Evolutionary conservation across 1,139 yeast genomes (phyloP).

Genomic region (Diutina rugosa): DNA sequence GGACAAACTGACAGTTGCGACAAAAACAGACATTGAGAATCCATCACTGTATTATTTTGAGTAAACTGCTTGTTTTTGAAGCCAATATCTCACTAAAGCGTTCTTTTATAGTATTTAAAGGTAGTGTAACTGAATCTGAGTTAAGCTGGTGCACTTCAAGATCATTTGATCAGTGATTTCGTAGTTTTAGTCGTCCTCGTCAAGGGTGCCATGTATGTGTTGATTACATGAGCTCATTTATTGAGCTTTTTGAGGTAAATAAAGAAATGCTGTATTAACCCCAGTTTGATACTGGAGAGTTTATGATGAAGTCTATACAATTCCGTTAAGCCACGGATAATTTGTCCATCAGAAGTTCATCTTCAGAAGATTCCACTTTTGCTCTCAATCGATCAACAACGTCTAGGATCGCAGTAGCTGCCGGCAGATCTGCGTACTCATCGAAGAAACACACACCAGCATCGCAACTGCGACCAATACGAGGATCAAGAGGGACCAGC

Average conservation of each 20-base stretch:
- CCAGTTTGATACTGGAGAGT: not conserved
- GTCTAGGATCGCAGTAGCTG: slow-evolving; percentile 72
- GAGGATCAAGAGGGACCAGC: slow-evolving; percentile 88
- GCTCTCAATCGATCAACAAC: slow-evolving; percentile 61
- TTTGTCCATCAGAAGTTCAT: not conserved
- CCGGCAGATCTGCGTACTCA: slow-evolving; percentile 82
- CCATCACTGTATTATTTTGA: too few relatives aligned
- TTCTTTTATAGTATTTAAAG: too few relatives aligned
- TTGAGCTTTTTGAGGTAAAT: too few relatives aligned
- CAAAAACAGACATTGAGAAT: not conserved
- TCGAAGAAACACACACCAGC: slow-evolving; percentile 80
- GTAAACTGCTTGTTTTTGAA: too few relatives aligned
- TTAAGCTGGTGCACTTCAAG: too few relatives aligned
- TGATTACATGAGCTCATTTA: too few relatives aligned
- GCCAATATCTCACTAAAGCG: too few relatives aligned
- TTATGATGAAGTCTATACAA: not conserved
- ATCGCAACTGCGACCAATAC: slow-evolving; percentile 86
- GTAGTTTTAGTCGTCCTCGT: too few relatives aligned
- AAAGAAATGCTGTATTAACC: not conserved
- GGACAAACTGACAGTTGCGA: not conserved
- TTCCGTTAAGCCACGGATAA: not conserved
- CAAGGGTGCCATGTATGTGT: too few relatives aligned
- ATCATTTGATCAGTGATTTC: too few relatives aligned
- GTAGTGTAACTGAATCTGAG: too few relatives aligned
- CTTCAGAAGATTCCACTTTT: slow-evolving; percentile 16